A percentile compares a stretch with the other conserved stretches of the same genome.
These are phyloP conservation scores for Penicillium vulpinum DNA, from an alignment of 2,329 filamentous ascomycete genomes.

Conservation along the genomic window DNA sequence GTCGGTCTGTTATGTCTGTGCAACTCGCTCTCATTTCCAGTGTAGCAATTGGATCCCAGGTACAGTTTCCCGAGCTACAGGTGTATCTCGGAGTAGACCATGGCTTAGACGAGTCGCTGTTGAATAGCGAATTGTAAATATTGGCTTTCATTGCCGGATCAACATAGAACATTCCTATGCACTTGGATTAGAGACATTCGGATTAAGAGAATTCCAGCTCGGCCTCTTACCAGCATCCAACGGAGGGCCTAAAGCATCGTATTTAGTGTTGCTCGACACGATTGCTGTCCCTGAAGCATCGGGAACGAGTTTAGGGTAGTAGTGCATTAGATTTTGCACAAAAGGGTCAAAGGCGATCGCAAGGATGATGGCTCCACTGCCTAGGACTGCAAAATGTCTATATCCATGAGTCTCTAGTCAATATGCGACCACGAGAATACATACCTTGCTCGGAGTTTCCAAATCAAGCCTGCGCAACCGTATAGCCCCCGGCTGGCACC, in stretches of 20 bases:
- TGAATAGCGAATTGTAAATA: conserved; percentile 14
- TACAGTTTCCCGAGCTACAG: conserved; percentile 14
- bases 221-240: neutral
- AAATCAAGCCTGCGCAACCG: conserved; percentile 15
- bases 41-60: conserved; percentile 10
- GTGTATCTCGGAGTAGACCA: conserved; percentile 11
- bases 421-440: neutral
- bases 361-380: conserved; percentile 12
- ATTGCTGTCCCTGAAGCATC: neutral
- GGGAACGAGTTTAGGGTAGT: neutral
- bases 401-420: neutral
- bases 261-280: neutral
- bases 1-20: conserved; percentile 7
- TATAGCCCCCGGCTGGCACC: conserved; percentile 13
- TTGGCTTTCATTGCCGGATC: conserved; percentile 12
- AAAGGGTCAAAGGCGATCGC: conserved; percentile 17
- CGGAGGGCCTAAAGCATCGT: neutral
- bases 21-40: conserved; percentile 7
- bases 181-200: neutral
- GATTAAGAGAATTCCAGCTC: neutral
- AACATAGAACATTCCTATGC: neutral
- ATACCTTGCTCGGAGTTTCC: conserved; percentile 7
- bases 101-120: conserved; percentile 2
- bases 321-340: conserved; percentile 16
- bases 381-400: conserved; percentile 16